Conservation (phyloP, 257 asterid species). For the Apocynum venetum region DNA sequence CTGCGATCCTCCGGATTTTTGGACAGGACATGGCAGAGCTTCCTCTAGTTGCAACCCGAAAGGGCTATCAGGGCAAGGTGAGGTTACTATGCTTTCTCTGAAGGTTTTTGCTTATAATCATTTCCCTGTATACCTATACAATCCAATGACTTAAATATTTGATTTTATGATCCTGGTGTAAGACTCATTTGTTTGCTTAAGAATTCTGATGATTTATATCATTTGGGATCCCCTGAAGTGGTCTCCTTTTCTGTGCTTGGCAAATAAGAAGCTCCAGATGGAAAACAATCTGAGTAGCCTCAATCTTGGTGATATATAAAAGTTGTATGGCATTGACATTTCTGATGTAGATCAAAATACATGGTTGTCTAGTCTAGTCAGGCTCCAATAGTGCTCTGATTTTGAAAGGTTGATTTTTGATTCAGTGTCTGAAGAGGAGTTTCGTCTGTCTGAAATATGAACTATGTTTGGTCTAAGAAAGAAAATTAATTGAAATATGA, state of each 20-base stretch:
- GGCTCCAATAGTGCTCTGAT: not conserved
- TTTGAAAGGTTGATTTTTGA: not conserved
- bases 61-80: conserved; percentile 78
- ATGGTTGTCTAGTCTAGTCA: no score
- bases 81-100: conserved; percentile 15
- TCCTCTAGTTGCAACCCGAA: conserved; percentile 90
- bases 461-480: no score
- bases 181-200: not conserved
- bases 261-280: not conserved
- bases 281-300: not conserved
- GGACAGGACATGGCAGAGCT: conserved; percentile 94
- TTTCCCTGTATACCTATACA: not conserved
- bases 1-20: conserved; percentile 82
- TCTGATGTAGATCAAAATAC: not conserved
- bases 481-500: not conserved
- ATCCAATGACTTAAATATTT: not conserved
- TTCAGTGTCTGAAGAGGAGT: no score
- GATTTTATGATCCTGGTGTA: not conserved
- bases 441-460: not conserved
- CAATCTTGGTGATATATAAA: not conserved
- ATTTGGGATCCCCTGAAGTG: not conserved
- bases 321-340: not conserved
- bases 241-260: not conserved
- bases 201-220: not conserved
- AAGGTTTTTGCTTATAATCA: not conserved